Evolutionary conservation across 495 filamentous ascomycete species (phyloP).

Genomic region (Sordaria brevicollis): DNA sequence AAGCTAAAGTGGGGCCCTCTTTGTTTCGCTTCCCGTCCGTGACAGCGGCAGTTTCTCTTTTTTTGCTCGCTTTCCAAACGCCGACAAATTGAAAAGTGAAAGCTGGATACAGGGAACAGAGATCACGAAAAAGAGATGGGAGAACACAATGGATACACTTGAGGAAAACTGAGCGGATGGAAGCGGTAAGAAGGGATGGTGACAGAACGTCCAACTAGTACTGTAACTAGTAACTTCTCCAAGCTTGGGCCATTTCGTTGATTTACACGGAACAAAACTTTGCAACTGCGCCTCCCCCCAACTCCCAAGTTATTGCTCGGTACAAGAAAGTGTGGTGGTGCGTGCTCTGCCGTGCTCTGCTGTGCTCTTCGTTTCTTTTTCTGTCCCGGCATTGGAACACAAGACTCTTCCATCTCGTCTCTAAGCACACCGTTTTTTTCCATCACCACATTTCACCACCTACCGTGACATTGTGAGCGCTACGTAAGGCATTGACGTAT

Average conservation of each 20-base stretch:
- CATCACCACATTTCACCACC: background rate
- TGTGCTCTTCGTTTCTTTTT: background rate
- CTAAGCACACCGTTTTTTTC: background rate
- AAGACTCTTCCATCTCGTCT: background rate
- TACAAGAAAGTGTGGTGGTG: background rate
- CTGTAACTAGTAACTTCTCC: background rate
- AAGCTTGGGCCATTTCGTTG: background rate
- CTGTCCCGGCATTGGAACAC: background rate
- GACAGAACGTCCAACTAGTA: no score
- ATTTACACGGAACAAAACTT: background rate
- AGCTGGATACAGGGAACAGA: background rate
- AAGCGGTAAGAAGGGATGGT: background rate
- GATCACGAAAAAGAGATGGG: background rate
- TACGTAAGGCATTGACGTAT: background rate
- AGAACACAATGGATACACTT: background rate
- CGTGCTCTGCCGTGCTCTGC: no score
- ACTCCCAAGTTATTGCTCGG: no score
- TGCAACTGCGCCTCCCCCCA: background rate
- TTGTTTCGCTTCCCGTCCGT: conserved; percentile 2
- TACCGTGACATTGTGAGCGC: no score
- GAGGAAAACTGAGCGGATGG: background rate
- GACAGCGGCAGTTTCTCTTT: background rate
- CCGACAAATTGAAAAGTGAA: background rate
- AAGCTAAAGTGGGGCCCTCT: conserved; percentile 23
- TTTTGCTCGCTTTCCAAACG: background rate